Base-by-base conservation (phyloP, 2,329 filamentous ascomycete species). In the Colletotrichum tropicale region DNA sequence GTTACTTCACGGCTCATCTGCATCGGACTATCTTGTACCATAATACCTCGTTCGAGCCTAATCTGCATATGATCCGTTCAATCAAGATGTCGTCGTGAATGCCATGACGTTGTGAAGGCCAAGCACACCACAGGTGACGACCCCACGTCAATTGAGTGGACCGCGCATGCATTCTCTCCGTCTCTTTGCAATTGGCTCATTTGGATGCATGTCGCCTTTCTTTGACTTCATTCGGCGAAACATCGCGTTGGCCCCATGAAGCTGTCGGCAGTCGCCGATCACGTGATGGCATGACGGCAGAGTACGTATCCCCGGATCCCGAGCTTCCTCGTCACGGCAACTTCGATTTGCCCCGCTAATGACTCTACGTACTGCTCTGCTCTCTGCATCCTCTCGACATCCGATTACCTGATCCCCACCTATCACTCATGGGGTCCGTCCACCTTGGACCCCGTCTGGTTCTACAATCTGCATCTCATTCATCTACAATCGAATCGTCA, bases 381-480 rank as follows among this genome's bases (percentile, higher is more conserved):
- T 80, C 78, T 74, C 80, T 79, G 36, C 73, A 55, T 75, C 81
- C 83, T 82, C 81, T 83, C 82, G 79, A 78, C 80, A 80, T 82
- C 78, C 82, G 76, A 80, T 83, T 81, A 82, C 83, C 76, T 82
- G 82, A 80, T 81, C 80, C 61, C 78, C 80, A 80, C 79, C 79
- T 78, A 78, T 80, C 78, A 80, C 80, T 80, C 78, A 81, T 80
- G 83, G 83, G 83, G 83, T 84, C 82, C 82, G 78, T 80, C 73
- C 82, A 81, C 77, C 81, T 75, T 80, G 83, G 81, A 82, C 82
- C 76, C 82, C 83, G 79, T 81, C 80, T 64, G 28, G 64, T 65
- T 77, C 64, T 74, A 65, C 58, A 70, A 52, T 38, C 69, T 68
- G 21, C 70, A 68, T 68, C 73, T 62, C 48, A 52, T 61, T 62